A percentile compares a stretch with the other conserved stretches of the same genome.
Conservation (phyloP, 2,329 filamentous ascomycete genomes). For the Penicillium sp. region DNA sequence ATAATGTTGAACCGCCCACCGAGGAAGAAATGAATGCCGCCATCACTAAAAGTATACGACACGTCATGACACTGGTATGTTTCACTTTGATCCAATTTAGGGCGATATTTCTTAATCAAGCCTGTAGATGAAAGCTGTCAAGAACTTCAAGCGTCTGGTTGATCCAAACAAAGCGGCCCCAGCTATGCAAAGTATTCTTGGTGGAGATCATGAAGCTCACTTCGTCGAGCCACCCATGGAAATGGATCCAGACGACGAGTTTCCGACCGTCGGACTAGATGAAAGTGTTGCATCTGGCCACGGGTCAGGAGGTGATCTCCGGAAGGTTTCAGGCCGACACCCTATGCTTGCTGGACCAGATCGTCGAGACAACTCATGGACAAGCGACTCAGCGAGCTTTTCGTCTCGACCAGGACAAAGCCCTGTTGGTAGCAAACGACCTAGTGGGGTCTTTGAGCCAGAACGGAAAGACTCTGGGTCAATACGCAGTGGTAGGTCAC, state of each 20-base stretch:
- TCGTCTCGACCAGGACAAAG: constrained; percentile 15
- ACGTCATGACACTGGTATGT: constrained; percentile 74
- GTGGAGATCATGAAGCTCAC: constrained; percentile 52
- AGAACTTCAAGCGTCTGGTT: constrained; percentile 78
- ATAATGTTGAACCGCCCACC: constrained; percentile 78
- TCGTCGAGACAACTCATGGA: constrained; percentile 9
- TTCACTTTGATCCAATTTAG: constrained; percentile 2
- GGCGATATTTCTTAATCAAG: not conserved
- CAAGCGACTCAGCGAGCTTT: constrained; percentile 14
- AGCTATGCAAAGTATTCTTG: constrained; percentile 60
- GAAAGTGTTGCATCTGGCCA: constrained; percentile 16
- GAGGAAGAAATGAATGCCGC: constrained; percentile 87
- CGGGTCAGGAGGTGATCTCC: constrained; percentile 51
- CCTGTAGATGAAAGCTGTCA: constrained; percentile 79
- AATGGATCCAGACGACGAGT: constrained; percentile 45
- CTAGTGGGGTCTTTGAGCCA: constrained; percentile 17
- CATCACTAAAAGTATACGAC: constrained; percentile 85
- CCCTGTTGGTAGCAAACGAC: constrained; percentile 13
- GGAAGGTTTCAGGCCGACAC: constrained; percentile 49
- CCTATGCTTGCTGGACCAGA: constrained; percentile 50
- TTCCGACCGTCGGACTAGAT: constrained; percentile 23
- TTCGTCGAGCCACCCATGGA: constrained; percentile 59
- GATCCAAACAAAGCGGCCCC: constrained; percentile 52
- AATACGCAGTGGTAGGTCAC: constrained; percentile 22
- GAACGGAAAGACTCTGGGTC: constrained; percentile 29